Conservation (phyloP, 805 yeast genomes). For the Danielia reshetovae region DNA sequence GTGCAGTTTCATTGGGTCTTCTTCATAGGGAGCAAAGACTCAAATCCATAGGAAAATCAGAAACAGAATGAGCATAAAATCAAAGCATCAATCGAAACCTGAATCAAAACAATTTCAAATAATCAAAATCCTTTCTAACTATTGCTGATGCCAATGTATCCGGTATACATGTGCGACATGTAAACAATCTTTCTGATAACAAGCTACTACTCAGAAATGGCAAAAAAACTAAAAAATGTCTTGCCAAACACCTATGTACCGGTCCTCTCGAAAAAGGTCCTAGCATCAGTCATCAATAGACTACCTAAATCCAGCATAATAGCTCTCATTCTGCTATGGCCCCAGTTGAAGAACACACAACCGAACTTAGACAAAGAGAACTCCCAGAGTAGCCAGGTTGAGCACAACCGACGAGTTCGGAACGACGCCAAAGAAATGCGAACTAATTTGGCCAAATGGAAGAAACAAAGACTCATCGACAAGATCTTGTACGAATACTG, state of each 20-base stretch:
- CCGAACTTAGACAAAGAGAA: constrained; percentile 11
- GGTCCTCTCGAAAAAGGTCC: constrained; percentile 19
- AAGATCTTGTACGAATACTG: constrained; percentile 48
- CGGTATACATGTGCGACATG: no score
- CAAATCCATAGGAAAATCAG: no score
- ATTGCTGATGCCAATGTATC: no score
- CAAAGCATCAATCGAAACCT: no score
- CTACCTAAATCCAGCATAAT: constrained; percentile 31
- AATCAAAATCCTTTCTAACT: no score
- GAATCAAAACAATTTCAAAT: no score
- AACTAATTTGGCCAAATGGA: constrained; percentile 11
- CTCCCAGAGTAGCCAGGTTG: constrained; percentile 5
- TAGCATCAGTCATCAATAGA: constrained; percentile 20
- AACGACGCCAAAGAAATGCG: constrained; percentile 10
- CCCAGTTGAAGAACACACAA: constrained; percentile 23
- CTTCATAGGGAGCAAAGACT: no score
- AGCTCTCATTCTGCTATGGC: constrained; percentile 34
- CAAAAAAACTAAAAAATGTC: constrained; percentile 21
- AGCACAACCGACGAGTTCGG: constrained; percentile 6
- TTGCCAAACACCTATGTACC: constrained; percentile 40
- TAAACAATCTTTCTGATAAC: no score
- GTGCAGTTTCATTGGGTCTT: no score
- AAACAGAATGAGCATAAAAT: no score
- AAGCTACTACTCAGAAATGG: constrained; percentile 5
- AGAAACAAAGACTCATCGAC: constrained; percentile 38